A percentile compares a stretch with the other conserved stretches of the same genome.
Evolutionary conservation across 257 asterid genomes (phyloP).

Genomic region (Solanum pimpinellifolium): DNA sequence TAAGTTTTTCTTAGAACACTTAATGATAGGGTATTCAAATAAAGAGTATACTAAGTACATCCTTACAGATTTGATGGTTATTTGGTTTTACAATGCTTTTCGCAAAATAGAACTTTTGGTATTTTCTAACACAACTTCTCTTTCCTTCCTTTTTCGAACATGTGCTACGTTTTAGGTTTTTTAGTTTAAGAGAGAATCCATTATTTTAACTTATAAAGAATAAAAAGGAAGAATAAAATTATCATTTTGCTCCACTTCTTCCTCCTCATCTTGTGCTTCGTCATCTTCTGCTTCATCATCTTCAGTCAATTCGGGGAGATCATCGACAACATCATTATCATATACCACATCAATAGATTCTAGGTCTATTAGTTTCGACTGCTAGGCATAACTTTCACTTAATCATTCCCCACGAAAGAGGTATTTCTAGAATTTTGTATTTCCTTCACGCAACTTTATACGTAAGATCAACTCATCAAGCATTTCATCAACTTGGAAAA

Average conservation of each 20-base stretch:
- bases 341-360: no score
- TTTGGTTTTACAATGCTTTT: not conserved
- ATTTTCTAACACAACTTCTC: not conserved
- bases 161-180: no score
- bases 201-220: no score
- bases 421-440: no score
- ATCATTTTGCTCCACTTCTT: slow-evolving; percentile 65
- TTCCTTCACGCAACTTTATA: no score
- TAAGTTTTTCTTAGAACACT: not conserved
- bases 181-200: no score
- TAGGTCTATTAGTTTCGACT: no score
- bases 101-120: not conserved
- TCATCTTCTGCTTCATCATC: slow-evolving; percentile 38
- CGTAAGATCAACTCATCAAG: slow-evolving; percentile 57
- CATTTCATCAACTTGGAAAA: slow-evolving; percentile 68
- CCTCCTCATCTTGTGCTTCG: slow-evolving; percentile 25
- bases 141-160: not conserved
- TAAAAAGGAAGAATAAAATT: no score
- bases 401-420: no score
- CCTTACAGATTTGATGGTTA: not conserved
- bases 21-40: not conserved
- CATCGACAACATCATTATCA: slow-evolving; percentile 3
- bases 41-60: not conserved
- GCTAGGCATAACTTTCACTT: no score
- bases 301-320: slow-evolving; percentile 37